Base-by-base conservation (phyloP, 2,329 filamentous ascomycete genomes). In the Hypoxylon sp. region DNA sequence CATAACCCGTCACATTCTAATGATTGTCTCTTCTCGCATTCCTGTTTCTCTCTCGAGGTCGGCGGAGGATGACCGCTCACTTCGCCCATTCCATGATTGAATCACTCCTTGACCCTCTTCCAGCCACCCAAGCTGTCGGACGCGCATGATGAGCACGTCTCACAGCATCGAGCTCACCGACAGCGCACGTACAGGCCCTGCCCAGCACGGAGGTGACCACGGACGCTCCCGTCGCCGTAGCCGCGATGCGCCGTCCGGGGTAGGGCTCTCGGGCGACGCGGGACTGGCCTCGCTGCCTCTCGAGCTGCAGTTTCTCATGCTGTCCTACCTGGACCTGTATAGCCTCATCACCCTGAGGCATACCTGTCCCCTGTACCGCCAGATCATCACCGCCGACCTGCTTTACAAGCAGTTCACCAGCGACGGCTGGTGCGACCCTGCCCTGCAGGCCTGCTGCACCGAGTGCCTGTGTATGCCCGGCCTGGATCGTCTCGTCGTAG, bases 221-320 rank as follows among this genome's bases (percentile, higher is more conserved):
- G 21, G 41, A 24, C 35, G 35, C 24, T n/a, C 21, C 29, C 41
- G 17, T 10, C 45, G 18, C 10, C 18, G 29, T 48, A 42, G 48
- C 46, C 48, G 27, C 38, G 20, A 52, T 56, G 52, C 54, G 51
- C 41, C 46, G 48, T 42, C 38, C 18, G 33, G 24, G 45, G 40
- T 42, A 23, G 48, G 38, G 37, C 47, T 21, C 13, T 13, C 38
- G n/a, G 41, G 38, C 11, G n/a, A 49, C 13, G 50, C 41, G 33
- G 59, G 64, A 47, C 62, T 70, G 46, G 48, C 55, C 35, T 59
- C 63, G 21, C 45, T 72, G 15, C 69, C 70, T 9, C 48, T 68
- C 10, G 70, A 72, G 48, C 65, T 72, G 35, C 69, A 70, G 53
- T 64, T 64, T 21, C 64, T 72, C 33, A 66, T 72, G 49, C 31